A percentile compares a stretch with the other conserved stretches of the same genome.
Evolutionary conservation across 495 filamentous ascomycete genomes (phyloP).

Genomic region (Clohesyomyces aquaticus): DNA sequence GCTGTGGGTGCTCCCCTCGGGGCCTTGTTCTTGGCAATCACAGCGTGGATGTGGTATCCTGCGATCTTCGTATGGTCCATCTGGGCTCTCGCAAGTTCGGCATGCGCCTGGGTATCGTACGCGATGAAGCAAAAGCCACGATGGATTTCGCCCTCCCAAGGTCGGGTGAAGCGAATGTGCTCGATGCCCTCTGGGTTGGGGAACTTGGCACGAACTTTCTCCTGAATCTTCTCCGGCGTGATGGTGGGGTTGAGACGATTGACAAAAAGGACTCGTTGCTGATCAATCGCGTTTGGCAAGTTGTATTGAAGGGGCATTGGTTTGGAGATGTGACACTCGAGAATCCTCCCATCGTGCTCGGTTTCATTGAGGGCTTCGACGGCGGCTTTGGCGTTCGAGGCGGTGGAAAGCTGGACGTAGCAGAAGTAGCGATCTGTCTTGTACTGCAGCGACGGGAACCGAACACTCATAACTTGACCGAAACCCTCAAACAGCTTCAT

Average conservation of each 20-base stretch:
- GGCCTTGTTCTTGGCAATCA: not conserved
- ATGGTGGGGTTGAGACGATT: constrained; percentile 67
- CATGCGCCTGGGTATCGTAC: constrained; percentile 65
- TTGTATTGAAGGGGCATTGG: constrained; percentile 57
- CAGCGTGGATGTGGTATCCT: constrained; percentile 62
- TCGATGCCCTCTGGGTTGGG: constrained; percentile 74
- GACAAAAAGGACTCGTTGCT: constrained; percentile 86
- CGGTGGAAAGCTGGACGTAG: constrained; percentile 80
- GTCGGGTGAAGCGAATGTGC: constrained; percentile 66
- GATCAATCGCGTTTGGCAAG: constrained; percentile 71
- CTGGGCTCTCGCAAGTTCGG: constrained; percentile 55
- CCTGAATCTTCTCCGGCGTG: constrained; percentile 61
- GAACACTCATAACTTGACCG: constrained; percentile 81
- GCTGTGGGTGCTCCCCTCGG: not conserved
- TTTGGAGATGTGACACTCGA: constrained; percentile 82
- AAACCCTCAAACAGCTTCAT: constrained; percentile 73
- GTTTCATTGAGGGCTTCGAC: constrained; percentile 74
- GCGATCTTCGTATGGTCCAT: constrained; percentile 73
- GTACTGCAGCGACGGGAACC: constrained; percentile 87
- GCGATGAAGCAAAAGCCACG: constrained; percentile 76
- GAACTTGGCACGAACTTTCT: constrained; percentile 68
- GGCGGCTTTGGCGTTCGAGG: constrained; percentile 59
- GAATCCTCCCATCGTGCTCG: constrained; percentile 64
- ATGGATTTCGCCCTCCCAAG: constrained; percentile 59
- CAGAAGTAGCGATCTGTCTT: constrained; percentile 89